A percentile compares a stretch with the other conserved stretches of the same genome.
Conservation (phyloP, 2,329 filamentous ascomycete genomes). For the Cryphonectria radicalis region DNA sequence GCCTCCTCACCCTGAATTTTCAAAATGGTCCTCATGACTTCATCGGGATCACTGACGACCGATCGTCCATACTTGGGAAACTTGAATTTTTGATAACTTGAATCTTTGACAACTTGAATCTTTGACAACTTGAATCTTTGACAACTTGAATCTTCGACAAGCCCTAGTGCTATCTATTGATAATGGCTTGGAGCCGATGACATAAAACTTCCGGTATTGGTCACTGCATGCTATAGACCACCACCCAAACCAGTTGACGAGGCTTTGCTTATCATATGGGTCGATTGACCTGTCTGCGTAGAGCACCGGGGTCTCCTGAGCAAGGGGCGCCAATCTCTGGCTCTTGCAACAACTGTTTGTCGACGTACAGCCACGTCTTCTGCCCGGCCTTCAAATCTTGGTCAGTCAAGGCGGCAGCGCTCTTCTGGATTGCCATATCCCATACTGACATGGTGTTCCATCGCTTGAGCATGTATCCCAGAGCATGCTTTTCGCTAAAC, state of each 20-base stretch:
- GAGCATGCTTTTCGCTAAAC: conserved; percentile 39
- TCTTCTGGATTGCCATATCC: conserved; percentile 20
- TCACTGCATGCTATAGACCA: conserved; percentile 58
- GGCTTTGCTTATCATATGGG: conserved; percentile 63
- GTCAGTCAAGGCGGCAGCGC: conserved; percentile 17
- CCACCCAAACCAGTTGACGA: conserved; percentile 66
- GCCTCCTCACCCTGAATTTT: conserved; percentile 28
- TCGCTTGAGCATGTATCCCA: conserved; percentile 24
- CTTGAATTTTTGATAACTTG: conserved; percentile 28
- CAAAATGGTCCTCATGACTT: conserved; percentile 32
- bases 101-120: conserved; percentile 27
- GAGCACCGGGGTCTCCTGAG: conserved; percentile 45
- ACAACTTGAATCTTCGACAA: conserved; percentile 39
- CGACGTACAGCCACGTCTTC: conserved; percentile 22
- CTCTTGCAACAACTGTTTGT: conserved; percentile 24
- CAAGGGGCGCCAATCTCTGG: conserved; percentile 31
- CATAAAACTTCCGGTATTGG: conserved; percentile 57
- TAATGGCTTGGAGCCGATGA: conserved; percentile 52
- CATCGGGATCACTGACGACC: conserved; percentile 46
- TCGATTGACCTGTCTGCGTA: conserved; percentile 55
- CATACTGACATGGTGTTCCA: conserved; percentile 12
- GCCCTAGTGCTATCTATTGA: conserved; percentile 29
- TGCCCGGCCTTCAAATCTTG: conserved; percentile 24
- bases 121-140: conserved; percentile 22
- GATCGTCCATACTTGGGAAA: conserved; percentile 44